A percentile compares a stretch with the other conserved stretches of the same genome.
Evolutionary conservation across 140 eudicot genomes (phyloP).

Genomic region (Ambrosia hybrid): DNA sequence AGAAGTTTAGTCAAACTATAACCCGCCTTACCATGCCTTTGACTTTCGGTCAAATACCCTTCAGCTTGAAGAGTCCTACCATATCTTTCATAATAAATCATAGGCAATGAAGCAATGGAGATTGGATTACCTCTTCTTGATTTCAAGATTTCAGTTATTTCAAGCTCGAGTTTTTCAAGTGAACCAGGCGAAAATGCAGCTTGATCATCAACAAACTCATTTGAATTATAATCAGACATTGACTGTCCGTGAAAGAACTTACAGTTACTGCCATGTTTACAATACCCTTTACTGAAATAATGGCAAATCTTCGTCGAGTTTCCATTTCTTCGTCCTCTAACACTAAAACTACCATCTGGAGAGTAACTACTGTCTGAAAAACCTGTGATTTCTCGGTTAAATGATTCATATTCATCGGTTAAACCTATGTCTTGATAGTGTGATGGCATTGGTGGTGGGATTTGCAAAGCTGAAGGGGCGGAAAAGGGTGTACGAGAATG

Average conservation of each 20-base stretch:
- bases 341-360: constrained; percentile 30
- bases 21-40: constrained; percentile 78
- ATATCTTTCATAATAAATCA: constrained; percentile 68
- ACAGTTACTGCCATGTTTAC: constrained; percentile 72
- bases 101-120: constrained; percentile 76
- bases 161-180: constrained; percentile 60
- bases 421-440: constrained; percentile 35
- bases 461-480: constrained; percentile 29
- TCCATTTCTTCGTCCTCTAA: constrained; percentile 38
- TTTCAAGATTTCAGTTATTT: constrained; percentile 69
- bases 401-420: constrained; percentile 38
- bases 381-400: constrained; percentile 17
- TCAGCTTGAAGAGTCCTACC: constrained; percentile 72
- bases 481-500: constrained; percentile 23
- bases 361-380: constrained; percentile 35
- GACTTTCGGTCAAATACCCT: constrained; percentile 84
- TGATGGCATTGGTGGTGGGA: constrained; percentile 25
- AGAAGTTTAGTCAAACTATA: constrained; percentile 81
- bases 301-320: constrained; percentile 55
- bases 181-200: constrained; percentile 51
- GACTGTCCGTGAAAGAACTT: constrained; percentile 55
- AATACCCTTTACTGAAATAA: constrained; percentile 68
- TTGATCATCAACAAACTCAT: constrained; percentile 48
- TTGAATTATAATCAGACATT: constrained; percentile 28
- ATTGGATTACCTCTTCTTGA: constrained; percentile 65